These are phyloP conservation scores for Penicillium vulpinum DNA, from an alignment of 2,329 filamentous ascomycete genomes.

Conservation along the genomic window DNA sequence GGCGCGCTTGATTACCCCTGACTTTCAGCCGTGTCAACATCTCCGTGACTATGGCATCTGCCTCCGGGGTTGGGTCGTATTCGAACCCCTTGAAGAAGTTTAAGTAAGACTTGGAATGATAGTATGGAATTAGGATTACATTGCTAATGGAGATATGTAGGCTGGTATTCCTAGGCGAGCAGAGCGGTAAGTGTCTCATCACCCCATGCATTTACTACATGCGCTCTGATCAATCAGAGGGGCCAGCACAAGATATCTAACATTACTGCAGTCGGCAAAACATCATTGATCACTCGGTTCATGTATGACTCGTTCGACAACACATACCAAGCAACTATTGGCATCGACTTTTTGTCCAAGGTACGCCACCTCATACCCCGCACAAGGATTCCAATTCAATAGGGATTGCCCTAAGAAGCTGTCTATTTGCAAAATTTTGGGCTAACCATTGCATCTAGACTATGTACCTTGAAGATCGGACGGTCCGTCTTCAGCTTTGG, in stretches of 20 bases:
- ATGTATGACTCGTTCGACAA: slow-evolving; percentile 99
- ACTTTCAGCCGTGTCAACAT: slow-evolving; percentile 26
- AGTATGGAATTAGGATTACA: not conserved
- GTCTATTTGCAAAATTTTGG: not conserved
- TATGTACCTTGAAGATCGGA: slow-evolving; percentile 99
- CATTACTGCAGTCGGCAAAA: slow-evolving; percentile 78
- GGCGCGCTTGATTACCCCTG: slow-evolving; percentile 30
- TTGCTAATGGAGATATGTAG: slow-evolving; percentile 52
- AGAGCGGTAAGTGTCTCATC: slow-evolving; percentile 72
- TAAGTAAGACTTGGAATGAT: slow-evolving; percentile 64
- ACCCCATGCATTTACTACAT: slow-evolving; percentile 1
- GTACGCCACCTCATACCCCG: slow-evolving; percentile 49
- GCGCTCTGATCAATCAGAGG: not conserved
- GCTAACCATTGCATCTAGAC: slow-evolving; percentile 57
- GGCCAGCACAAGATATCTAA: slow-evolving; percentile 16
- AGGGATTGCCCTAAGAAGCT: not conserved
- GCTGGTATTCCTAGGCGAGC: slow-evolving; percentile 95
- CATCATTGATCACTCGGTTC: slow-evolving; percentile 96
- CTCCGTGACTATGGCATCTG: slow-evolving; percentile 67
- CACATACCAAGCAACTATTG: slow-evolving; percentile 98
- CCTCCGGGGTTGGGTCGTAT: slow-evolving; percentile 77
- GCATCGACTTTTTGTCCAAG: slow-evolving; percentile 99
- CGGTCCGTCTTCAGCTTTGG: slow-evolving; percentile 95
- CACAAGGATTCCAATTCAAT: not conserved
- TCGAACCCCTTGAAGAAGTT: slow-evolving; percentile 99